Conservation (phyloP, 345 rosid species). For the Fremontodendron californicum region DNA sequence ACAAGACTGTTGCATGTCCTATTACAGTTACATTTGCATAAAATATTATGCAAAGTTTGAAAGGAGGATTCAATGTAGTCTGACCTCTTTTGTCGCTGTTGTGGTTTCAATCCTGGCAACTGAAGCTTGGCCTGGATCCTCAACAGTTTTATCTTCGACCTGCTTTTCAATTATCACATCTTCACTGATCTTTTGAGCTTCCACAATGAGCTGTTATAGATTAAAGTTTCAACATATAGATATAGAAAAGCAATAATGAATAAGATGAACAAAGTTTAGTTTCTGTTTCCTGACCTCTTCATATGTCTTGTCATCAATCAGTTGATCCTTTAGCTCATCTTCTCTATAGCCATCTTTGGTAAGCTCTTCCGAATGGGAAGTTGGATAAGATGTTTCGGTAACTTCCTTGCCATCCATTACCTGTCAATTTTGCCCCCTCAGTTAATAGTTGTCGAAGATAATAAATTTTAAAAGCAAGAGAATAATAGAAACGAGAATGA, state of each 20-base stretch:
- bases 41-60: not conserved
- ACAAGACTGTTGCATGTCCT: not conserved
- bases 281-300: slow-evolving; percentile 33
- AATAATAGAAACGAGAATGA: not conserved
- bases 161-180: slow-evolving; percentile 20
- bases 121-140: slow-evolving; percentile 18
- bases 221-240: slow-evolving; percentile 6
- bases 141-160: slow-evolving; percentile 17
- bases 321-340: slow-evolving; percentile 19
- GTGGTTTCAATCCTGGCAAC: slow-evolving; percentile 23
- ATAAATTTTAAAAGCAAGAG: not conserved
- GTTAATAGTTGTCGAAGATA: slow-evolving; percentile 7
- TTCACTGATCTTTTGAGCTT: slow-evolving; percentile 14
- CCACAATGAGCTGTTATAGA: slow-evolving; percentile 17
- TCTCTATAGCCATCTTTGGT: slow-evolving; percentile 23
- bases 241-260: not conserved
- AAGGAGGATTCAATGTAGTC: slow-evolving; percentile 7
- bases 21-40: not conserved
- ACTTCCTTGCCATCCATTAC: no score
- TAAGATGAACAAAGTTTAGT: not conserved
- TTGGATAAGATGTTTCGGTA: not conserved
- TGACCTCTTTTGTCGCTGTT: slow-evolving; percentile 35
- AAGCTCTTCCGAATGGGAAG: slow-evolving; percentile 20
- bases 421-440: not conserved
- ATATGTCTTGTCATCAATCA: slow-evolving; percentile 17